These are phyloP conservation scores for Plasmodium vinckei DNA, from an alignment of 169 alveolate species.

Conservation along the genomic window DNA sequence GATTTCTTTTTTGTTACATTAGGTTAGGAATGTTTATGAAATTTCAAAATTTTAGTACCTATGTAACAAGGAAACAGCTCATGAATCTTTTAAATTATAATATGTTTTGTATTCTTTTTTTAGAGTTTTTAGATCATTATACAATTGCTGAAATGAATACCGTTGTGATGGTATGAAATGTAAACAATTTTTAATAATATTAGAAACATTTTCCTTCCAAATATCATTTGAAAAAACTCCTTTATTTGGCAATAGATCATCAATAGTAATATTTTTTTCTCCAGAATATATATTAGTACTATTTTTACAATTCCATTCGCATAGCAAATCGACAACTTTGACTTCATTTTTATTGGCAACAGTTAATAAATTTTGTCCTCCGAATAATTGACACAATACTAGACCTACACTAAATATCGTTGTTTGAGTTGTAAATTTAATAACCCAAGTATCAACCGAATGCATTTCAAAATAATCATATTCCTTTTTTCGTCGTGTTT, in stretches of 20 bases:
- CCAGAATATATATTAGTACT: constrained; percentile 70
- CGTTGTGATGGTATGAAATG: constrained; percentile 81
- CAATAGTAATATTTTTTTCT: constrained; percentile 68
- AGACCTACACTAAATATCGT: constrained; percentile 80
- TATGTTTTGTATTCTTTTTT: constrained; percentile 41
- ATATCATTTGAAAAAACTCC: constrained; percentile 79
- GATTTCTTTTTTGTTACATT: too few relatives aligned
- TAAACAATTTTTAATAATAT: constrained; percentile 73
- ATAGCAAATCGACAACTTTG: constrained; percentile 79
- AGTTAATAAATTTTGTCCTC: constrained; percentile 79
- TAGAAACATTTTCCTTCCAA: constrained; percentile 75
- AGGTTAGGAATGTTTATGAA: not conserved
- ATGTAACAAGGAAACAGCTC: not conserved
- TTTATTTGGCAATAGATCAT: constrained; percentile 76
- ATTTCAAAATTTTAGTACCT: not conserved
- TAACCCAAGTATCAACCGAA: constrained; percentile 77
- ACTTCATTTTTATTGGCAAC: constrained; percentile 79
- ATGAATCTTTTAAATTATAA: constrained; percentile 24
- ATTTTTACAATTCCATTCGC: constrained; percentile 82
- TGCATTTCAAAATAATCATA: constrained; percentile 41
- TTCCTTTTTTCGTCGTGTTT: constrained; percentile 42
- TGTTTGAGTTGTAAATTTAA: constrained; percentile 69
- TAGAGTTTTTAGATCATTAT: constrained; percentile 45
- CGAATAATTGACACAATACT: constrained; percentile 80
- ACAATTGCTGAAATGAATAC: constrained; percentile 72